Conservation (phyloP, 2,329 filamentous ascomycete genomes). For the Botrytis hyacinthi region DNA sequence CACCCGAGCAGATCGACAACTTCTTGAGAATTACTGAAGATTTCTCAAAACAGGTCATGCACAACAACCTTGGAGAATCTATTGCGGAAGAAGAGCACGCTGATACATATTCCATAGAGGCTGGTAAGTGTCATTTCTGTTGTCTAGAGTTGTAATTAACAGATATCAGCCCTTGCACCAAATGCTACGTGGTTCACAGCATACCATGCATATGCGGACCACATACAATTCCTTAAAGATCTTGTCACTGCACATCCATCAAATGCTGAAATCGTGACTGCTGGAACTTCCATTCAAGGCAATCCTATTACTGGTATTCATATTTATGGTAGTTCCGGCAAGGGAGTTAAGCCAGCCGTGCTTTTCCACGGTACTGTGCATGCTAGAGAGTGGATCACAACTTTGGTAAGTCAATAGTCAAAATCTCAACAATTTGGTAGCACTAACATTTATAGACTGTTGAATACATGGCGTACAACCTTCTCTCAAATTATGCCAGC, state of each 20-base stretch:
- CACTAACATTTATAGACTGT: slow-evolving; percentile 33
- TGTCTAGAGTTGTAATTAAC: slow-evolving; percentile 22
- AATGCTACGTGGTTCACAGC: slow-evolving; percentile 50
- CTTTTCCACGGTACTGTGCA: slow-evolving; percentile 59
- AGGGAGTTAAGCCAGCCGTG: slow-evolving; percentile 50
- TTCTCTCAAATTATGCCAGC: slow-evolving; percentile 48
- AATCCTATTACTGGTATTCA: slow-evolving; percentile 49
- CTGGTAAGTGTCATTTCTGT: slow-evolving; percentile 20
- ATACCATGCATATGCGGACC: slow-evolving; percentile 54
- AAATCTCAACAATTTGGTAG: not conserved
- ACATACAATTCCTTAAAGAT: slow-evolving; percentile 49
- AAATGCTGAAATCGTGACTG: slow-evolving; percentile 49
- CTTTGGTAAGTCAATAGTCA: slow-evolving; percentile 39
- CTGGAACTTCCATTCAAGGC: slow-evolving; percentile 49
- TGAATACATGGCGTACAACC: slow-evolving; percentile 52
- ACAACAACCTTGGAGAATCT: slow-evolving; percentile 45
- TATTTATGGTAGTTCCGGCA: slow-evolving; percentile 48
- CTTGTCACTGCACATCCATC: slow-evolving; percentile 46
- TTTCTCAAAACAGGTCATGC: slow-evolving; percentile 41
- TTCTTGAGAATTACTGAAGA: slow-evolving; percentile 41
- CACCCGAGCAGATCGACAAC: slow-evolving; percentile 40
- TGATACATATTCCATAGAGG: not conserved
- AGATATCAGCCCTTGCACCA: slow-evolving; percentile 28
- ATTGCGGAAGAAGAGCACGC: slow-evolving; percentile 42
- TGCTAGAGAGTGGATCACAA: slow-evolving; percentile 59